Evolutionary conservation across 2,329 filamentous ascomycete species (phyloP).

Genomic region (Fusarium bactridioides): DNA sequence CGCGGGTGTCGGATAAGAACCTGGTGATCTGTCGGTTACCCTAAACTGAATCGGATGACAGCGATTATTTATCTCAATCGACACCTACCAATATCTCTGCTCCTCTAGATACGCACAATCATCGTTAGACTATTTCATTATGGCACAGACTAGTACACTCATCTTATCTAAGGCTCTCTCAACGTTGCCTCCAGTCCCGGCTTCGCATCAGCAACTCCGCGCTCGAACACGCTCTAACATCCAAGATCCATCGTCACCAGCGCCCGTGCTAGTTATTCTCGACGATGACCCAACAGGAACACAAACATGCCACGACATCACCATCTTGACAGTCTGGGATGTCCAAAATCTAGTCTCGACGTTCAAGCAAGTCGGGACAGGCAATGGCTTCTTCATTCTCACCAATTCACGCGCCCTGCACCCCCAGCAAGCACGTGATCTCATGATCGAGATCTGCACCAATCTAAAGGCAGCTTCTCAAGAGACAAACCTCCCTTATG

Average conservation of each 20-base stretch:
- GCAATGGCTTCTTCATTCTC: slow-evolving; percentile 13
- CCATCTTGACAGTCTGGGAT: slow-evolving; percentile 7
- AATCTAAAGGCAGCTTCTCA: slow-evolving; percentile 57
- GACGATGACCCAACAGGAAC: slow-evolving; percentile 20
- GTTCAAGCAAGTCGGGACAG: neutral
- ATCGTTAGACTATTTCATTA: fast-evolving
- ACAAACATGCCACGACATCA: slow-evolving; percentile 11
- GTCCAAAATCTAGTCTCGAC: neutral
- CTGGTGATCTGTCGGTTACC: neutral
- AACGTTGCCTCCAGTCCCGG: fast-evolving
- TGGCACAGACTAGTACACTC: neutral
- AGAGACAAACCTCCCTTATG: slow-evolving; percentile 51
- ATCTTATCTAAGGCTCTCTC: neutral
- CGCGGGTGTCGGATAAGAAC: slow-evolving; percentile 16
- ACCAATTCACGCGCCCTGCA: slow-evolving; percentile 56
- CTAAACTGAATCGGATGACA: neutral
- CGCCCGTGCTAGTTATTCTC: neutral
- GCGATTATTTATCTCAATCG: neutral
- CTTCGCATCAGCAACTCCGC: neutral
- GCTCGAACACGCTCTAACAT: neutral
- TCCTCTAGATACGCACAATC: neutral
- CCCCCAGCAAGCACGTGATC: slow-evolving; percentile 53
- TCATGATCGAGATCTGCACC: slow-evolving; percentile 60
- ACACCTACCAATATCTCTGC: neutral
- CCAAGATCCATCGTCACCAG: fast-evolving